Evolutionary conservation across 129 eudicot species (phyloP).

Genomic region (Artemisia argyi): DNA sequence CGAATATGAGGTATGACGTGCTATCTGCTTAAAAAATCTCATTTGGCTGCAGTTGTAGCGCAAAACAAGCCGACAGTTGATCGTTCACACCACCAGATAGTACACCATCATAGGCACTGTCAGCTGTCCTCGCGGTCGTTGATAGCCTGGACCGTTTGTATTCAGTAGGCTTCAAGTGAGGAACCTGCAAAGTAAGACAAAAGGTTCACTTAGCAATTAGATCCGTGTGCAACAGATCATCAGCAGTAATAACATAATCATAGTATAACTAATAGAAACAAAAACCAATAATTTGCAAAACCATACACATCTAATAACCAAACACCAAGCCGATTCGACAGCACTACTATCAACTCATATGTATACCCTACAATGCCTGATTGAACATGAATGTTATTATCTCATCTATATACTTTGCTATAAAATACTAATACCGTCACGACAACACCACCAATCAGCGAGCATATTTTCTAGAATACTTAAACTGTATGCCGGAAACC

Average conservation of each 20-base stretch:
- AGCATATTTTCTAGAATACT: too few relatives aligned
- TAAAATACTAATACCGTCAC: neutral
- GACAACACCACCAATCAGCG: too few relatives aligned
- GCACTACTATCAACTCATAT: neutral
- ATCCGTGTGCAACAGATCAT: neutral
- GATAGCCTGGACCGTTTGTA: slow-evolving; percentile 58
- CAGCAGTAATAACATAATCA: neutral
- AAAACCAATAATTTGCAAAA: neutral
- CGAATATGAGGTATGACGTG: too few relatives aligned
- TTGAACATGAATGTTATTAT: neutral
- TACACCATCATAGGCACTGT: slow-evolving; percentile 78
- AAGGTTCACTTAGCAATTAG: neutral
- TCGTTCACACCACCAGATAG: slow-evolving; percentile 65
- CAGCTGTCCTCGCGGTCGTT: slow-evolving; percentile 60
- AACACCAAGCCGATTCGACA: neutral
- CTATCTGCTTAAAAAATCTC: too few relatives aligned
- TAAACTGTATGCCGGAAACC: too few relatives aligned
- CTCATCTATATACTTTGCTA: neutral
- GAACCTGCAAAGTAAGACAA: slow-evolving; percentile 33
- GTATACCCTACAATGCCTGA: neutral
- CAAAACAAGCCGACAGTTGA: too few relatives aligned
- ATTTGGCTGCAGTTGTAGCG: too few relatives aligned
- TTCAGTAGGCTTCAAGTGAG: slow-evolving; percentile 56
- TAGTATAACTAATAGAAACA: neutral
- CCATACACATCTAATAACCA: neutral